Evolutionary conservation across 164 flowering plant genomes (phyloP).

Genomic region (Chimonanthus praecox): DNA sequence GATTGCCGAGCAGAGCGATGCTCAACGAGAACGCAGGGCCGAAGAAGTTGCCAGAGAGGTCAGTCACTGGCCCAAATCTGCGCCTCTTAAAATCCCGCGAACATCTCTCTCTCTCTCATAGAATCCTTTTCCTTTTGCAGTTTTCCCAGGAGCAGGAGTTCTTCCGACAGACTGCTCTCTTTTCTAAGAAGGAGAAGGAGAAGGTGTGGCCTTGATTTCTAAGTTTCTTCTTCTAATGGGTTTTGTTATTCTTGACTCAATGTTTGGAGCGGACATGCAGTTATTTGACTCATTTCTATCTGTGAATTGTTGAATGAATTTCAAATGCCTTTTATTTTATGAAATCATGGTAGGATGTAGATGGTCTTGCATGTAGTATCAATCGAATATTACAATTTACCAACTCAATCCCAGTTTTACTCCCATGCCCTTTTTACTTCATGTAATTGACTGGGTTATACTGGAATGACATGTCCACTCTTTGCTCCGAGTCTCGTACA

Average conservation of each 20-base stretch:
- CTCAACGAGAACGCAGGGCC: constrained; percentile 56
- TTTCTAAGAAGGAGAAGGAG: constrained; percentile 87
- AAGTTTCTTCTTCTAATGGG: not conserved
- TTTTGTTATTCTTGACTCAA: not conserved
- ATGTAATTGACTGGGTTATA: no score
- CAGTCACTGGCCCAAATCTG: not conserved
- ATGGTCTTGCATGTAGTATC: not conserved
- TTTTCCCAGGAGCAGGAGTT: constrained; percentile 96
- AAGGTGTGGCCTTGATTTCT: constrained; percentile 40
- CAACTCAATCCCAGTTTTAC: no score
- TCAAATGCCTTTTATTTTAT: no score
- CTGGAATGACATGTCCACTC: no score
- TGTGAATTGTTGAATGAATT: no score
- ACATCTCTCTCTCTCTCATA: not conserved
- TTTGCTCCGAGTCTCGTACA: no score
- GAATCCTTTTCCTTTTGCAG: constrained; percentile 25
- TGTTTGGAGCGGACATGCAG: not conserved
- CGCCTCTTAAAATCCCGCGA: not conserved
- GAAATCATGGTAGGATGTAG: not conserved
- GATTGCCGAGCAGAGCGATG: constrained; percentile 91
- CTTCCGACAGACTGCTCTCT: constrained; percentile 72
- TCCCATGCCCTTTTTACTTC: no score
- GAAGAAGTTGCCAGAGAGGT: constrained; percentile 90
- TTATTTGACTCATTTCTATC: no score
- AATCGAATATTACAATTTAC: no score